Conservation (phyloP, 768 basidiomycete species). For the Serendipita vermifera region DNA sequence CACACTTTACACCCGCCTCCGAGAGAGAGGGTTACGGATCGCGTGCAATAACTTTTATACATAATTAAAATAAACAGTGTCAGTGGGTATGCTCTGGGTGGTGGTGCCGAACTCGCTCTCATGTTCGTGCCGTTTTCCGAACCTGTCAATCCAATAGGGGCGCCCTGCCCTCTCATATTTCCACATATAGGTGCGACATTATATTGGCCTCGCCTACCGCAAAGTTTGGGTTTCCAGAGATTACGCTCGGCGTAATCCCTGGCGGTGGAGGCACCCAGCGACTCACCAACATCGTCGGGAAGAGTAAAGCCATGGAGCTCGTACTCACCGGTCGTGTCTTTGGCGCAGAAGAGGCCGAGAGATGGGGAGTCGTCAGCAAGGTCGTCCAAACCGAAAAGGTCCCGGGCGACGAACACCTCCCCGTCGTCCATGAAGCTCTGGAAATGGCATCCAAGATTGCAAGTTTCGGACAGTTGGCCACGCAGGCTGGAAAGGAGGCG, state of each 20-base stretch:
- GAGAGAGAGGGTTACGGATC: no score
- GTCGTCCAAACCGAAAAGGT: slow-evolving; percentile 51
- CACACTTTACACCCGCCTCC: no score
- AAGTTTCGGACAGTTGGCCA: slow-evolving; percentile 67
- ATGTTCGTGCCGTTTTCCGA: slow-evolving; percentile 35
- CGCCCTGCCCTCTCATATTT: neutral
- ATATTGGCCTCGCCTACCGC: slow-evolving; percentile 83
- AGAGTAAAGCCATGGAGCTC: slow-evolving; percentile 90
- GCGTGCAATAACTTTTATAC: no score
- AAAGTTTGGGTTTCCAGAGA: slow-evolving; percentile 91
- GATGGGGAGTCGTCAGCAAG: slow-evolving; percentile 78
- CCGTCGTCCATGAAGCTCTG: slow-evolving; percentile 79
- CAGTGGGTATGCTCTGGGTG: slow-evolving; percentile 86
- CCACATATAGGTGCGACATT: slow-evolving; percentile 50
- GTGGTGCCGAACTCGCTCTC: slow-evolving; percentile 91
- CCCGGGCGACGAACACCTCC: slow-evolving; percentile 37
- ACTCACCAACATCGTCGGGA: slow-evolving; percentile 72
- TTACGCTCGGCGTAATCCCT: slow-evolving; percentile 89
- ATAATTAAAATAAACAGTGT: no score
- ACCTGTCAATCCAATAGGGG: neutral
- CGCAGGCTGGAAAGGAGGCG: slow-evolving; percentile 83
- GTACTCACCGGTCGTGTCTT: slow-evolving; percentile 78
- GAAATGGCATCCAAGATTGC: slow-evolving; percentile 66
- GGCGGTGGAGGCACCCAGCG: slow-evolving; percentile 89
- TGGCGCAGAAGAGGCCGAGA: slow-evolving; percentile 65